These are phyloP conservation scores for Calonectria pteridis DNA, from an alignment of 2,329 filamentous ascomycete genomes.

Conservation along the genomic window DNA sequence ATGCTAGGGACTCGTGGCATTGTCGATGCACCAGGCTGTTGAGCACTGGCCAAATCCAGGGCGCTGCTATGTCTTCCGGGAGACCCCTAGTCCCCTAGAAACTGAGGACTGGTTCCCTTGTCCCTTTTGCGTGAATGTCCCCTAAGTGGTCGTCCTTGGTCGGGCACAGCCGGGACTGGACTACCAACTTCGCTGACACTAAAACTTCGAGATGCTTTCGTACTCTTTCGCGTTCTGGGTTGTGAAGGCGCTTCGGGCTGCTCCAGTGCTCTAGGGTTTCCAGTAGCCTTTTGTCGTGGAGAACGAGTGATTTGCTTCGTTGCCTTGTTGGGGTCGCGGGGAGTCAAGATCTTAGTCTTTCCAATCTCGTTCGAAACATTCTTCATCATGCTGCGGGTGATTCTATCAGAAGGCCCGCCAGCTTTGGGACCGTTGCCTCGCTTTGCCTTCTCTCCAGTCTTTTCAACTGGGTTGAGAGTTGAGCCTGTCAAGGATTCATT, in stretches of 20 bases:
- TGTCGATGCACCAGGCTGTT: slow-evolving; percentile 25
- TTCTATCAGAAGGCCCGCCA: background rate
- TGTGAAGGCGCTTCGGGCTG: background rate
- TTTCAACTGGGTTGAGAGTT: background rate
- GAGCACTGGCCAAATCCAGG: slow-evolving; percentile 24
- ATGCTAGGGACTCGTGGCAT: slow-evolving; percentile 4
- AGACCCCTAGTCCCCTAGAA: background rate
- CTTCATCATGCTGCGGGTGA: slow-evolving; percentile 19
- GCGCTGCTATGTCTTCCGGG: slow-evolving; percentile 5
- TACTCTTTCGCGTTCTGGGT: slow-evolving; percentile 19
- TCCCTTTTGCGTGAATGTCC: background rate
- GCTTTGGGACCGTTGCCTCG: background rate
- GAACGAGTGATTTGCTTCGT: background rate
- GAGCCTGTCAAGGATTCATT: background rate
- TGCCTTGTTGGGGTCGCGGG: slow-evolving; percentile 13
- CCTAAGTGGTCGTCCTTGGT: background rate
- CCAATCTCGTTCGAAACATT: background rate
- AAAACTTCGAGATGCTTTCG: slow-evolving; percentile 37
- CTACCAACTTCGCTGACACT: slow-evolving; percentile 46
- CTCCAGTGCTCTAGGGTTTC: background rate
- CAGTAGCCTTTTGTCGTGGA: background rate
- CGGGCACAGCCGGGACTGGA: slow-evolving; percentile 34
- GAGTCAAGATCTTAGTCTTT: background rate
- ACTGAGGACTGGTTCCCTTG: background rate
- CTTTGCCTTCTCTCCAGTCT: background rate